A percentile compares a stretch with the other conserved stretches of the same genome.
Conservation (phyloP, 179 eudicot species). For the Nepenthes alata region DNA sequence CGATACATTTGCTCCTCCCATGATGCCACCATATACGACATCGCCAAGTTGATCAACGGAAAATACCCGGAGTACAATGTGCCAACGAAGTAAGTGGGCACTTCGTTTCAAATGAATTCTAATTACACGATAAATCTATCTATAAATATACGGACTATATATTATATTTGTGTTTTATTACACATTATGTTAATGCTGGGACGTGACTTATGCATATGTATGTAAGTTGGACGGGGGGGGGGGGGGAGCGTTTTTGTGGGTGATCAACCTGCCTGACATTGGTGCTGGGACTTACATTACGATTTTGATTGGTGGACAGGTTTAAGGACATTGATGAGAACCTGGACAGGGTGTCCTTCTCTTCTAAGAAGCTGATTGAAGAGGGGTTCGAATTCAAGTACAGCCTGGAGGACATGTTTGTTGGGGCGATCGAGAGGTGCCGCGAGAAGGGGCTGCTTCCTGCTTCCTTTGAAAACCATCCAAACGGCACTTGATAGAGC, state of each 20-base stretch:
- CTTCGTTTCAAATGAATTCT: too few relatives aligned
- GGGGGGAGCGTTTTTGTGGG: too few relatives aligned
- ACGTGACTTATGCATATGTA: too few relatives aligned
- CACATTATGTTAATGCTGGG: too few relatives aligned
- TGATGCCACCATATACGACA: constrained; percentile 59
- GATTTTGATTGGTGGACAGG: constrained; percentile 18
- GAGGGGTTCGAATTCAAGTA: constrained; percentile 66
- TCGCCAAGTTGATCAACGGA: constrained; percentile 43
- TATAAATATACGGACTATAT: too few relatives aligned
- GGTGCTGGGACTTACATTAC: too few relatives aligned
- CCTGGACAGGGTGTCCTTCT: constrained; percentile 37
- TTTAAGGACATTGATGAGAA: constrained; percentile 52
- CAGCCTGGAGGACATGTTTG: constrained; percentile 70
- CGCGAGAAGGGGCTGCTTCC: constrained; percentile 71
- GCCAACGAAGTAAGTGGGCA: constrained; percentile 43
- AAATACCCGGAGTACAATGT: constrained; percentile 72
- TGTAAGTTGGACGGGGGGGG: too few relatives aligned
- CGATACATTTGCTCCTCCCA: constrained; percentile 78
- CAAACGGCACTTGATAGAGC: too few relatives aligned
- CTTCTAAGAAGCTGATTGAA: constrained; percentile 51
- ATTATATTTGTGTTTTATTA: too few relatives aligned
- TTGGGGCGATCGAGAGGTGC: constrained; percentile 65
- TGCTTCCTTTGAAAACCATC: too few relatives aligned
- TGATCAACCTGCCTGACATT: too few relatives aligned
- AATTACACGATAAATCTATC: too few relatives aligned